These are phyloP conservation scores for Hemisphaericaspora xylofermentans DNA, from an alignment of 1,139 yeast species.

Conservation along the genomic window DNA sequence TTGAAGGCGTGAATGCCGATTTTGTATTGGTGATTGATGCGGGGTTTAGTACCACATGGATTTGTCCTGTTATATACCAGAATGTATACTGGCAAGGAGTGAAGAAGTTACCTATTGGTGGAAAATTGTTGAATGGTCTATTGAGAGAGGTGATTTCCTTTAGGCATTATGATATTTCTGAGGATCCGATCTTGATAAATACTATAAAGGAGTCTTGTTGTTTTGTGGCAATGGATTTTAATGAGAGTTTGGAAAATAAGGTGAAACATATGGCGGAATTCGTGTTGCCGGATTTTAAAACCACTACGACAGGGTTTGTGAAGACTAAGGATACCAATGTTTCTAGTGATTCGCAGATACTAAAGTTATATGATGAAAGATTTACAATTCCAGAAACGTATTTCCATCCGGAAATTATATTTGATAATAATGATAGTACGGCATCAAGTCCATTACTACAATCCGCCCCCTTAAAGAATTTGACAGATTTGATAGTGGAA, in stretches of 20 bases:
- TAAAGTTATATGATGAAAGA: conserved; percentile 75
- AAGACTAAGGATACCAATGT: conserved; percentile 15
- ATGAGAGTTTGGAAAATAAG: conserved; percentile 47
- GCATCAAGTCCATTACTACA: conserved; percentile 34
- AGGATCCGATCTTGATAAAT: conserved; percentile 82
- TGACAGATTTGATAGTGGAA: conserved; percentile 76
- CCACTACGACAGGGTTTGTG: conserved; percentile 69
- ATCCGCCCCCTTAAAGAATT: conserved; percentile 62
- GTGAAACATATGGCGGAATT: conserved; percentile 51
- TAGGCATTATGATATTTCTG: conserved; percentile 90
- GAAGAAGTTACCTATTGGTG: conserved; percentile 77
- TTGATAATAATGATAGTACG: conserved; percentile 33
- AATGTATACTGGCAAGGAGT: conserved; percentile 77
- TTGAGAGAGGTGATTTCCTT: conserved; percentile 83
- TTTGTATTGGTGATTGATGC: conserved; percentile 81
- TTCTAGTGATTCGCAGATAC: conserved; percentile 55
- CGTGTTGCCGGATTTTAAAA: conserved; percentile 83
- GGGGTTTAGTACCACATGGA: conserved; percentile 87
- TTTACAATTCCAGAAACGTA: conserved; percentile 84
- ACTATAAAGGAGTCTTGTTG: conserved; percentile 82
- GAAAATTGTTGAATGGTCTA: conserved; percentile 78
- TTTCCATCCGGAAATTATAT: conserved; percentile 76
- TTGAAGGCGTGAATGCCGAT: conserved; percentile 39
- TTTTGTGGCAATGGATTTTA: conserved; percentile 69
- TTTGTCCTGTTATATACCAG: conserved; percentile 81